These are phyloP conservation scores for Dactylellina drechsleri DNA, from an alignment of 2,329 filamentous ascomycete species.

Conservation along the genomic window DNA sequence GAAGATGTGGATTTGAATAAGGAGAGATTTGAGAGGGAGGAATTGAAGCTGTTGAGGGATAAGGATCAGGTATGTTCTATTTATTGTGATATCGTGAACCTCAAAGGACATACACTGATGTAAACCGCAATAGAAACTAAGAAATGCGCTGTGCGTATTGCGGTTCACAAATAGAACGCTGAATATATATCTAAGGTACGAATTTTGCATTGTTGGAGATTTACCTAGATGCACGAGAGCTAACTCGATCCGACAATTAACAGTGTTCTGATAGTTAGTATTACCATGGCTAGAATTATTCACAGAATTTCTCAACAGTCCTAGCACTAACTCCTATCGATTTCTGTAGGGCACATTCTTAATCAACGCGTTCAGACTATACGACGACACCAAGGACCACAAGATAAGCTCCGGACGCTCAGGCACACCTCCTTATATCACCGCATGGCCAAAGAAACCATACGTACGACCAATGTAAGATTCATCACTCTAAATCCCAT, in stretches of 20 bases:
- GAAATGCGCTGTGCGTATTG: slow-evolving; percentile 28
- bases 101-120: background rate
- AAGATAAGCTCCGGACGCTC: slow-evolving; percentile 47
- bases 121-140: slow-evolving; percentile 20
- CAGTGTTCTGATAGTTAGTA: slow-evolving; percentile 41
- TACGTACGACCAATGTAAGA: slow-evolving; percentile 33
- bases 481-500: too few species aligned
- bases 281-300: background rate
- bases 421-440: slow-evolving; percentile 40
- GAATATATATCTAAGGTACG: slow-evolving; percentile 37
- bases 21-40: slow-evolving; percentile 41
- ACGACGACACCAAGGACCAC: slow-evolving; percentile 22
- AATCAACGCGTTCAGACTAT: slow-evolving; percentile 32
- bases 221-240: too few species aligned
- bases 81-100: background rate
- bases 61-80: slow-evolving; percentile 32
- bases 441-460: slow-evolving; percentile 45
- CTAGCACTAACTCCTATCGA: slow-evolving; percentile 6
- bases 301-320: background rate
- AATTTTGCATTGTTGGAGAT: too few species aligned
- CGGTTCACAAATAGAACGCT: slow-evolving; percentile 20
- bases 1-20: slow-evolving; percentile 52
- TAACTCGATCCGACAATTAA: too few species aligned
- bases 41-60: slow-evolving; percentile 31
- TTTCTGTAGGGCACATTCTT: slow-evolving; percentile 19